Base-by-base conservation (phyloP, 2,329 filamentous ascomycete genomes). In the Ophiostoma novo-ulmi region DNA sequence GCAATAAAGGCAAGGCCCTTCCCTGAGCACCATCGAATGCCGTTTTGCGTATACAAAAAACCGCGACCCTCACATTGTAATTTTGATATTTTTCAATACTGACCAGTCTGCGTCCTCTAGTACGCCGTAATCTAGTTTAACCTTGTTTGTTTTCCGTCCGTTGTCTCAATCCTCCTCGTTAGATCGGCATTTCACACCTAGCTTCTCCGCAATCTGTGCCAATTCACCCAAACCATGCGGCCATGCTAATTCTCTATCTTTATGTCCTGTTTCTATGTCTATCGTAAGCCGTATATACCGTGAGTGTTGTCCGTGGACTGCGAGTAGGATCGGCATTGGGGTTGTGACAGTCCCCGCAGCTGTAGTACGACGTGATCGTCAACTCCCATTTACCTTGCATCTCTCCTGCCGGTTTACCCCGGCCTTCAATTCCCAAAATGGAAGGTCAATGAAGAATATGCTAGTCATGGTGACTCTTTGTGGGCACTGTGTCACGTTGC, bases 91-190 rank as follows among this genome's bases (percentile, higher is more conserved):
- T 31, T 31, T 3, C 44, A n/a, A 35, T 26, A 35, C 22, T 61
- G 22, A 5, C 58, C 58, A 63, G 22, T 31, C 58, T 35, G 14
- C 58, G 13, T 17, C 26, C 26, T 10, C 7, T 58, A 17, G 58
- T 14, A 35, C 26, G 52, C 22, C n/a, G n/a, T 31, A 4, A 20
- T n/a, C 8, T 61, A n/a, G 26, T 22, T 58, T 58, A 26, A 58
- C 52, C 52, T 58, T 58, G 52, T 14, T 58, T 58, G n/a, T 63
- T 13, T 63, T 63, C 58, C 58, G 58, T 31, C 58, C 5, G 35
- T 63, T 58, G n/a, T 58, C 52, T 35, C 58, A 63, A 63, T 36
- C 58, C 58, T 35, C 6, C 58, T 63, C 58, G 6, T 35, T 26
- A 26, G 26, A 63, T 35, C 14, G 58, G 58, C 58, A 63, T 63